These are phyloP conservation scores for Pseudogymnoascus sp. DNA, from an alignment of 2,329 filamentous ascomycete genomes.

Conservation along the genomic window DNA sequence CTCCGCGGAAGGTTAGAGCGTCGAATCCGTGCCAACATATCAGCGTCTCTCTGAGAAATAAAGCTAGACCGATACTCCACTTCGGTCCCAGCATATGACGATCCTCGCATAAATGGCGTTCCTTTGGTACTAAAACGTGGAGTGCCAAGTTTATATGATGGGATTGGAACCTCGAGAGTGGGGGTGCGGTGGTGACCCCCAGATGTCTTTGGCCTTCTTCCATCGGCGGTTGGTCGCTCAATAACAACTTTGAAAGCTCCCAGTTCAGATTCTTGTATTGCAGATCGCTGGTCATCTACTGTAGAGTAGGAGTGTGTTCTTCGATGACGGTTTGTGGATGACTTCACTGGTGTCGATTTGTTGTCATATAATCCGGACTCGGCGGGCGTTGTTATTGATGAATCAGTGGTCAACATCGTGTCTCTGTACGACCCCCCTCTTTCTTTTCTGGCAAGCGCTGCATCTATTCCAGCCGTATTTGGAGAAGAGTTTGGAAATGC, in stretches of 20 bases:
- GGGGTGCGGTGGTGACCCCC: slow-evolving; percentile 36
- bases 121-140: slow-evolving; percentile 72
- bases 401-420: slow-evolving; percentile 24
- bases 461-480: slow-evolving; percentile 49
- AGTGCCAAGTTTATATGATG: slow-evolving; percentile 75
- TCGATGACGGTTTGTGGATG: slow-evolving; percentile 36
- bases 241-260: slow-evolving; percentile 76
- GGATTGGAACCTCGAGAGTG: slow-evolving; percentile 67
- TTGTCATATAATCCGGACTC: slow-evolving; percentile 26
- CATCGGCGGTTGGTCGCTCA: slow-evolving; percentile 57
- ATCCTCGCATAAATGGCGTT: slow-evolving; percentile 70
- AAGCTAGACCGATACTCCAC: slow-evolving; percentile 49
- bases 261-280: slow-evolving; percentile 46
- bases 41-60: slow-evolving; percentile 19
- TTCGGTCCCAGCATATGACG: slow-evolving; percentile 69
- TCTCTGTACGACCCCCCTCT: slow-evolving; percentile 21
- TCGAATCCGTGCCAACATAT: slow-evolving; percentile 13
- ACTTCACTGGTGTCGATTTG: slow-evolving; percentile 12
- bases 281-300: slow-evolving; percentile 53
- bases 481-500: slow-evolving; percentile 55
- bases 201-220: slow-evolving; percentile 51
- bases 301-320: slow-evolving; percentile 73
- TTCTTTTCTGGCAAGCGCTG: slow-evolving; percentile 29
- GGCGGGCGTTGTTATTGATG: slow-evolving; percentile 22
- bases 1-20: slow-evolving; percentile 17